Percentiles rank a stretch among this genome's conserved stretches.
Conservation (phyloP, 257 asterid genomes). For the Solanum piurae region DNA sequence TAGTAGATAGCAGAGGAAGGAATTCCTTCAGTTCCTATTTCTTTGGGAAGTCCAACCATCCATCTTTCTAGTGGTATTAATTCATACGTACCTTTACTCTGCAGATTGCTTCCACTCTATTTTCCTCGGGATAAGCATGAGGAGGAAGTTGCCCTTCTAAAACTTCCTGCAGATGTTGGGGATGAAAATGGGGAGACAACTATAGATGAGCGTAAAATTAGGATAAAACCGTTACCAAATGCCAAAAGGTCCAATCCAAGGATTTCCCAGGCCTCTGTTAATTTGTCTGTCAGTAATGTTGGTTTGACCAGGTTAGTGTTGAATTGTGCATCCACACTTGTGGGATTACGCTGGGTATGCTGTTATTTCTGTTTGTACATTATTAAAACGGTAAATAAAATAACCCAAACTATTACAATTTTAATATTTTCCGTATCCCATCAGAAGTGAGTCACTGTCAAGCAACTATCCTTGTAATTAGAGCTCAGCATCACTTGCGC, state of each 20-base stretch:
- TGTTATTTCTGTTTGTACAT: background rate
- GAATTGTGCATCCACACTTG: background rate
- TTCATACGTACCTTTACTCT: background rate
- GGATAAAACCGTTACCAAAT: conserved; percentile 84
- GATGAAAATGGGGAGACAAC: conserved; percentile 96
- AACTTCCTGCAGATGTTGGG: conserved; percentile 98
- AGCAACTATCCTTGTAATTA: background rate
- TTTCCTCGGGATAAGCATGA: conserved; percentile 90
- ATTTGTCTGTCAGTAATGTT: conserved; percentile 48
- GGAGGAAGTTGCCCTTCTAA: conserved; percentile 65
- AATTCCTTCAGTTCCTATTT: background rate
- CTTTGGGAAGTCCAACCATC: background rate
- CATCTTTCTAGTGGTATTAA: background rate
- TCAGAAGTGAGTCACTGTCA: background rate
- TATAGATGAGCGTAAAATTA: conserved; percentile 87
- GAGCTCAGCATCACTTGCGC: background rate
- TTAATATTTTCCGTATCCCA: background rate
- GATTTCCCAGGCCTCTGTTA: conserved; percentile 34
- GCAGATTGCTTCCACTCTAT: conserved; percentile 92
- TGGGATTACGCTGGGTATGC: background rate
- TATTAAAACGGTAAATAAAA: too few relatives aligned
- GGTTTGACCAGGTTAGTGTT: conserved; percentile 47
- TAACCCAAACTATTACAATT: background rate
- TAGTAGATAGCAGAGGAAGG: background rate
- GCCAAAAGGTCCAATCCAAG: conserved; percentile 39